Base-by-base conservation (phyloP, 495 filamentous ascomycete species). In the Monascus purpureus region DNA sequence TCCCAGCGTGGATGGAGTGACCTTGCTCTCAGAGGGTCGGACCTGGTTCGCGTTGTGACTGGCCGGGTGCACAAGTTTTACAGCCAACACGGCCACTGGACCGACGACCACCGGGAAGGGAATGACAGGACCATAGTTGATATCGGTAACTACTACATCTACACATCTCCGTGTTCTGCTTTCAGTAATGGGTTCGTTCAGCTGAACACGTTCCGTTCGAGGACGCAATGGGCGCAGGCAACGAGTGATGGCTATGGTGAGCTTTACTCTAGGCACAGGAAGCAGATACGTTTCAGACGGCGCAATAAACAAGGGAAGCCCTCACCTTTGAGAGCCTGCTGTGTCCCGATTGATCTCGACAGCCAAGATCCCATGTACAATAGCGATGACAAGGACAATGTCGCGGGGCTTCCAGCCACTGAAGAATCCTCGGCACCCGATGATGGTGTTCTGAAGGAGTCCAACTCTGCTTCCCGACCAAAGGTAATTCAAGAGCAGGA, bases 61-160 rank as follows among this genome's bases (percentile, higher is more conserved):
- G 45, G 43, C 12, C 36, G 35, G 2, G 38, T 35, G 1, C 39
- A 29, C 29, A 57, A 49, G n/a, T 44, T 45, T 22, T 55, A 55
- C 20, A 48, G 36, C 4, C 31, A 31, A 9, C 51, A 53, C 27
- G 52, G 55, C 9, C 11, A 3, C 11, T 59, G 50, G 52, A 9
- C 22, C 6, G n/a, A 25, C 7, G 42, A 51, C 19, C 0, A 5
- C 2, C 8, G 8, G 3, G 30, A 40, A 6, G 2, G 13, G 3
- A 28, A 14, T 2, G 39, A 38, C 5, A 14, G 13, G 2, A 40
- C 18, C 7, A 13, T 8, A 1, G 3, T 29, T 0, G 45, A 52
- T 11, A 13, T 13, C 13, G 38, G 41, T 0, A 27, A 25, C 7
- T 11, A 32, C 1, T 9, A 33, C 1, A n/a, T 16, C 0, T 45